phyloP scores from a whole-genome alignment of 2,329 filamentous ascomycete genomes.

The Phaeophleospora eucalypticola region DNA sequence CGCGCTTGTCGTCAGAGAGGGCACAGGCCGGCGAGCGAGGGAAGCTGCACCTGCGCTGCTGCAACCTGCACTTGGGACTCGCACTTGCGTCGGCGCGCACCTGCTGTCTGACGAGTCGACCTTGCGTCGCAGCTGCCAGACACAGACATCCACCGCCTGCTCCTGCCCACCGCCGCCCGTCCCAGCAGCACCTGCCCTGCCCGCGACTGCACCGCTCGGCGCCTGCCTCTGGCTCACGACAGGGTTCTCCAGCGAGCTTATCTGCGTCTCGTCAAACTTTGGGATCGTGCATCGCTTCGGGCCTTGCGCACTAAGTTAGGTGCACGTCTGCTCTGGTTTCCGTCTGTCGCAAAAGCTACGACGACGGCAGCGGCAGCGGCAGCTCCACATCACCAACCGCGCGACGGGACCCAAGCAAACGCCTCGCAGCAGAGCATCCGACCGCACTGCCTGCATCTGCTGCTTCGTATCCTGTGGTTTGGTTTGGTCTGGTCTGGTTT shows the following conservation, averaged over 20 bases:
- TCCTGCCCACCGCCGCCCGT: constrained; percentile 7
- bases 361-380: not conserved
- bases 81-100: too few relatives aligned
- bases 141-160: not conserved
- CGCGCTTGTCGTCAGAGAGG: too few relatives aligned
- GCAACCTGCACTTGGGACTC: too few relatives aligned
- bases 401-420: too few relatives aligned
- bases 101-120: constrained; percentile 1
- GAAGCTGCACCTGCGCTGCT: not conserved
- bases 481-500: too few relatives aligned
- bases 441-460: too few relatives aligned
- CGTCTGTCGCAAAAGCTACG: not conserved
- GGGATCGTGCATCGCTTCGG: constrained; percentile 15
- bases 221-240: constrained; percentile 8
- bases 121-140: constrained; percentile 1
- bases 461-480: too few relatives aligned
- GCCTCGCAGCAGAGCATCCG: too few relatives aligned
- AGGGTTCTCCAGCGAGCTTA: constrained; percentile 20
- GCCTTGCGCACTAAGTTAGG: too few relatives aligned
- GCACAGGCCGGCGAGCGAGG: too few relatives aligned
- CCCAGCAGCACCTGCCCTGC: constrained; percentile 9
- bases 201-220: constrained; percentile 10
- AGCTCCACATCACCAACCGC: too few relatives aligned
- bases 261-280: constrained; percentile 14
- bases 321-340: too few relatives aligned